phyloP scores from a whole-genome alignment of 2,329 filamentous ascomycete species.

The Lecanoromycetidae sp. region DNA sequence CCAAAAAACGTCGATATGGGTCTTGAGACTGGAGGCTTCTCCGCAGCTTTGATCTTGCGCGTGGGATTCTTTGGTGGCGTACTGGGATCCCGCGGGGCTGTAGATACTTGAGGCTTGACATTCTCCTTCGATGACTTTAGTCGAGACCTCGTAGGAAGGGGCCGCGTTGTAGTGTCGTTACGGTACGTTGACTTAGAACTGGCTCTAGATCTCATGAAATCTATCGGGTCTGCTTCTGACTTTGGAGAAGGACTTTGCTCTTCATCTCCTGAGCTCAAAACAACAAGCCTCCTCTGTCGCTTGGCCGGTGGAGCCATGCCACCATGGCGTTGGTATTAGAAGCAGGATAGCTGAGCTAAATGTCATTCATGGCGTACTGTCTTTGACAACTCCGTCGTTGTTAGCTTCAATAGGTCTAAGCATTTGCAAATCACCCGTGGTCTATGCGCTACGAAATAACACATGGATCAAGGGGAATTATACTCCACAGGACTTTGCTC shows the following conservation, averaged over 20 bases:
- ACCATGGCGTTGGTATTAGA: background rate
- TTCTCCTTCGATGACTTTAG: background rate
- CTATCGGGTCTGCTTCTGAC: background rate
- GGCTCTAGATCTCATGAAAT: background rate
- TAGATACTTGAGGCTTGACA: background rate
- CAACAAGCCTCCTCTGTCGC: slow-evolving; percentile 26
- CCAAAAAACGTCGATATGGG: slow-evolving; percentile 33
- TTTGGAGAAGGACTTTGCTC: slow-evolving; percentile 9
- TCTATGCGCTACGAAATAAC: too few relatives aligned
- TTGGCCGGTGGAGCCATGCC: slow-evolving; percentile 28
- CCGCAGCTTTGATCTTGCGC: slow-evolving; percentile 17
- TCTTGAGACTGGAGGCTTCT: slow-evolving; percentile 19
- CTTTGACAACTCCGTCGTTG: too few relatives aligned
- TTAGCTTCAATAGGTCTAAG: too few relatives aligned
- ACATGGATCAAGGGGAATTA: too few relatives aligned
- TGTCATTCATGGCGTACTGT: background rate
- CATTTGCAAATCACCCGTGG: too few relatives aligned
- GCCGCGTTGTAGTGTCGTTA: background rate
- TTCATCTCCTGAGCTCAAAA: slow-evolving; percentile 24
- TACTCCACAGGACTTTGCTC: too few relatives aligned
- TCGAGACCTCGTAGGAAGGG: slow-evolving; percentile 9
- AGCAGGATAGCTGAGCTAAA: background rate
- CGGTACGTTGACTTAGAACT: background rate
- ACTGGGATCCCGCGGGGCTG: slow-evolving; percentile 17
- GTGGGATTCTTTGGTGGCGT: slow-evolving; percentile 26